These are phyloP conservation scores for Meira nashicola DNA, from an alignment of 1,284 basidiomycete species.

Conservation along the genomic window DNA sequence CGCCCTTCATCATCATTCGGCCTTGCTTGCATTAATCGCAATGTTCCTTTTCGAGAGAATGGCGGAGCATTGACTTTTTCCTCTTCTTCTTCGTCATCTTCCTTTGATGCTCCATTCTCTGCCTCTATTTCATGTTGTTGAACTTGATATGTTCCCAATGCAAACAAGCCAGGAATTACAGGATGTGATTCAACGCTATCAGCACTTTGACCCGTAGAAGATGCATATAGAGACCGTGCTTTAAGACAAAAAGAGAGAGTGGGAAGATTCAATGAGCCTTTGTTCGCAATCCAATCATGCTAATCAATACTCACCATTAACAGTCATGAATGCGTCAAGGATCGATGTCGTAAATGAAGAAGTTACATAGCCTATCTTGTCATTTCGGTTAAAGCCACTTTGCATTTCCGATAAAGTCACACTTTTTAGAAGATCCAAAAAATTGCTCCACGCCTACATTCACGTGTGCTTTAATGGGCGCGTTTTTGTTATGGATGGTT, in stretches of 20 bases:
- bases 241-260: not conserved
- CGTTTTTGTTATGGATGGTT: no score
- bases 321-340: no score
- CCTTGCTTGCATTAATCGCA: constrained; percentile 7
- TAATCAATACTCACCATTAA: no score
- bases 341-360: no score
- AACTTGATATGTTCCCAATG: constrained; percentile 49
- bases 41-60: constrained; percentile 10
- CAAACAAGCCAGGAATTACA: constrained; percentile 29
- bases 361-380: no score
- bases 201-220: constrained; percentile 43
- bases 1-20: constrained; percentile 1
- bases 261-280: no score
- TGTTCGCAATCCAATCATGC: no score
- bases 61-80: not conserved
- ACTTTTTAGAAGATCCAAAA: no score
- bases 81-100: not conserved
- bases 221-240: constrained; percentile 21
- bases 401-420: no score
- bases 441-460: no score
- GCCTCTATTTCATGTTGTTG: constrained; percentile 32
- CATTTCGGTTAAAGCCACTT: no score
- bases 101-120: not conserved
- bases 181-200: constrained; percentile 49
- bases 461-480: no score